A percentile compares a stretch with the other conserved stretches of the same genome.
Conservation (phyloP, 2,329 filamentous ascomycete species). For the Rutstroemia sp. region DNA sequence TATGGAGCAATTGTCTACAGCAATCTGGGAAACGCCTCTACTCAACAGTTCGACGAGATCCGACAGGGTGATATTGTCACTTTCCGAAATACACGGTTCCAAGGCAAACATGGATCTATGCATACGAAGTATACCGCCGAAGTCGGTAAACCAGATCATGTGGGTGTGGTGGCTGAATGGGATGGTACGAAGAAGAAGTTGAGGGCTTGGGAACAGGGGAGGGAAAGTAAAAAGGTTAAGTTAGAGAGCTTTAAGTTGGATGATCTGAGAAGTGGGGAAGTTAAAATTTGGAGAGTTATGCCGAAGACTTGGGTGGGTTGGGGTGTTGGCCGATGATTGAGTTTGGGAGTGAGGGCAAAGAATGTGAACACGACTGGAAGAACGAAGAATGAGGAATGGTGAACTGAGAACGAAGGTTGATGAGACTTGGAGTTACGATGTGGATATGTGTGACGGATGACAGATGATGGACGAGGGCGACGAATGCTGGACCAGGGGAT, state of each 20-base stretch:
- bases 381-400: background rate
- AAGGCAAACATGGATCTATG: conserved; percentile 92
- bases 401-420: background rate
- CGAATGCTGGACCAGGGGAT: background rate
- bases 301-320: conserved; percentile 87
- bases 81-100: conserved; percentile 87
- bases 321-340: conserved; percentile 30
- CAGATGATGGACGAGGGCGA: background rate
- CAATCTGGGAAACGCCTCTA: conserved; percentile 90
- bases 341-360: background rate
- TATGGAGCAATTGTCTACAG: conserved; percentile 91
- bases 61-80: conserved; percentile 87
- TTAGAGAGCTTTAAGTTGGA: conserved; percentile 90
- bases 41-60: conserved; percentile 87
- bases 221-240: conserved; percentile 90
- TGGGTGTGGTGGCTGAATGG: conserved; percentile 90
- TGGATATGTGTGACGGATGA: background rate
- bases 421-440: background rate
- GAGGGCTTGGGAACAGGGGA: conserved; percentile 86
- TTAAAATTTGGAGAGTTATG: conserved; percentile 96
- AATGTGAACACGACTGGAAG: no score
- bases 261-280: conserved; percentile 86
- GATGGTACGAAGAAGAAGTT: conserved; percentile 99
- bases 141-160: conserved; percentile 80
- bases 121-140: conserved; percentile 88